These are phyloP conservation scores for Cordyceps sp. DNA, from an alignment of 2,329 filamentous ascomycete species.

Conservation along the genomic window DNA sequence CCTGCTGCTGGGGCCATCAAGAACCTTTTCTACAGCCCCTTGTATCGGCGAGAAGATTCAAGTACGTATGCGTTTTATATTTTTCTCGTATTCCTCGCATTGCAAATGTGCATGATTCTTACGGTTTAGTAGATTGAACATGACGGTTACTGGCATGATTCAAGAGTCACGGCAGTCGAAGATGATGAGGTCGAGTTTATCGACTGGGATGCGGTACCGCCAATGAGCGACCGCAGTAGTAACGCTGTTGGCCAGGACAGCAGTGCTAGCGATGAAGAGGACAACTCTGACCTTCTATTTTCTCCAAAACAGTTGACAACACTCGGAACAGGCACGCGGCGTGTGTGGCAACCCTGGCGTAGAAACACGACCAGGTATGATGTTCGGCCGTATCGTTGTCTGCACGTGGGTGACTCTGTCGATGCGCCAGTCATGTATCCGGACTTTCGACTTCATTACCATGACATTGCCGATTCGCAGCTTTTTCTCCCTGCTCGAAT, in stretches of 20 bases:
- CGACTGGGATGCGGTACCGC: slow-evolving; percentile 2
- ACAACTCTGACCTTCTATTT: slow-evolving; percentile 2
- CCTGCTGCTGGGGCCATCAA: slow-evolving; percentile 2
- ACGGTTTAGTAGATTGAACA: slow-evolving; percentile 2
- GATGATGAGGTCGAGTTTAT: slow-evolving; percentile 4
- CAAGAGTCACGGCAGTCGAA: slow-evolving; percentile 4
- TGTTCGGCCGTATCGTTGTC: slow-evolving; percentile 3
- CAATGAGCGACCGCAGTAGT: slow-evolving; percentile 1
- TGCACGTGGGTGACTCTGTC: slow-evolving; percentile 3
- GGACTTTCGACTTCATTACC: slow-evolving; percentile 3
- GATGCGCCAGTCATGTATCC: slow-evolving; percentile 3
- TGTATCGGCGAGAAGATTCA: slow-evolving; percentile 2
- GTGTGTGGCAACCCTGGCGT: slow-evolving; percentile 3
- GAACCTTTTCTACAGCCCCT: slow-evolving; percentile 1
- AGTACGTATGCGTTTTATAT: slow-evolving; percentile 1
- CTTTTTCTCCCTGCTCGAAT: slow-evolving; percentile 3
- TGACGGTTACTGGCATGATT: slow-evolving; percentile 3
- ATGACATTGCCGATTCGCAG: slow-evolving; percentile 3
- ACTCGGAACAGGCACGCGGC: slow-evolving; percentile 3
- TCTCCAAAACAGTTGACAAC: slow-evolving; percentile 1
- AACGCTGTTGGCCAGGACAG: slow-evolving; percentile 1
- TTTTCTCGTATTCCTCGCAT: slow-evolving; percentile 1
- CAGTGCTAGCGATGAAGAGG: slow-evolving; percentile 1
- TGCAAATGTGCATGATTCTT: slow-evolving; percentile 1
- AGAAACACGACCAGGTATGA: slow-evolving; percentile 3